Base-by-base conservation (phyloP, 1,284 basidiomycete genomes). In the Porphyrellus sp. region DNA sequence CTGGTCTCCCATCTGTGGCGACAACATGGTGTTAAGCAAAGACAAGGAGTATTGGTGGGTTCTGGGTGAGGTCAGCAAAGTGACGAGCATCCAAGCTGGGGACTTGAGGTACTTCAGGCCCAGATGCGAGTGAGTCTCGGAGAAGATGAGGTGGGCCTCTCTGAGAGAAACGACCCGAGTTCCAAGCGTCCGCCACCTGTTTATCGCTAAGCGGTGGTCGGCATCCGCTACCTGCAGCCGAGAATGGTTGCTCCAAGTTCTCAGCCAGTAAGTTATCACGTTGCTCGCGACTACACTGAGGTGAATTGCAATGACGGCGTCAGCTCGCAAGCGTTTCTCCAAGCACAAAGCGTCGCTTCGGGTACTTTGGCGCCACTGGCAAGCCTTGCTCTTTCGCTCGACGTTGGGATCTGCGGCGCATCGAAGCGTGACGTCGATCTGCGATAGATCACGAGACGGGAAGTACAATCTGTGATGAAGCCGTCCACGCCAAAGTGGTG, bases 211-310 rank as follows among this genome's bases (percentile, higher is more conserved):
- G 73, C 76, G 13, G 74, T 84, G 0, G 83, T 89, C 33, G 87
- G 88, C 9, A 78, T 91, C 51, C 81, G 87, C 21, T 89, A 89
- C 63, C 71, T 86, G 37, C 73, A 85, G 58, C 77, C 78, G 38
- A 74, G 71, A 31, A 72, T 57, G 9, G 51, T 63, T 8, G 59
- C 74, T 12, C 63, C 72, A 28, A 73, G 68, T 39, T 61, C 67
- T 31, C 63, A 64, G 23, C 76, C 77, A 46, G 81, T 79, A 68
- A 61, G 72, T 62, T 21, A 31, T 23, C 39, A 16, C 43, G 15
- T 38, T 48, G 37, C 30, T 52, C 28, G 27, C 34, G 24, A 39
- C 37, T 38, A n/a, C n/a, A n/a, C n/a, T n/a, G n/a, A n/a, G n/a
- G n/a, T n/a, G n/a, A n/a, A n/a, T n/a, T n/a, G n/a, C n/a, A n/a